Evolutionary conservation across 2,329 filamentous ascomycete genomes (phyloP), one percentile per base, ranked within the genome.

Genomic region (Chaetomiaceae sp.): DNA sequence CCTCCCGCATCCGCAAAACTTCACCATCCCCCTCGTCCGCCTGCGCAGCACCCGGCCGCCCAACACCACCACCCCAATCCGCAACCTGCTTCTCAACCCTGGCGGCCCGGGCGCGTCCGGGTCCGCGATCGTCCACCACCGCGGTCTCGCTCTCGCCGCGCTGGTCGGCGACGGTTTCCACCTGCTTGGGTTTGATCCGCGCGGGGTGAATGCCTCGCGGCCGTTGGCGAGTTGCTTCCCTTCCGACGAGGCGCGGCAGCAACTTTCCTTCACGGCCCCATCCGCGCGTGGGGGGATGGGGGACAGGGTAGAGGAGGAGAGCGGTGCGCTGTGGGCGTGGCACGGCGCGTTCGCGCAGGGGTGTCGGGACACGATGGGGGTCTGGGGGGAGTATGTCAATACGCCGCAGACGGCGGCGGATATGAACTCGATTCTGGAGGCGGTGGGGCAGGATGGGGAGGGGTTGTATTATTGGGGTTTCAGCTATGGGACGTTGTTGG

Each of bases 391-490:
- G 7, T 73, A 74, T 49, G 59, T 74, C 48, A 73, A 74, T 46
- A 75, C 72, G 0, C 71, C 71, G 0, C 71, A 74, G 54, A 71
- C 70, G 1, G 73, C 70, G 9, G 69, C 72, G 26, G 73, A 76
- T 48, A 74, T 75, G 70, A 72, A 73, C 51, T 67, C 60, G 11
- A 73, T 75, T 22, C 58, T 75, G 1, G 68, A 73, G 40, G 70
- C 65, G 0, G 51, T 70, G 7, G 66, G 66, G 1, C 66, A 69
- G 49, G 15, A 5, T 9, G 22, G 9, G 6, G 22, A 53, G 18
- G 58, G 63, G 10, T 60, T 70, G 62, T 55, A 61, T 26, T 70
- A 68, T 49, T 69, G 64, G 65, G 67, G 66, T 1, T 66, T 68
- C 47, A 68, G 64, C 43, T 67, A 69, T 46, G 66, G 67, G 9